A percentile compares a stretch with the other conserved stretches of the same genome.
Evolutionary conservation across 257 asterid genomes (phyloP).

Genomic region (Vinca minor): DNA sequence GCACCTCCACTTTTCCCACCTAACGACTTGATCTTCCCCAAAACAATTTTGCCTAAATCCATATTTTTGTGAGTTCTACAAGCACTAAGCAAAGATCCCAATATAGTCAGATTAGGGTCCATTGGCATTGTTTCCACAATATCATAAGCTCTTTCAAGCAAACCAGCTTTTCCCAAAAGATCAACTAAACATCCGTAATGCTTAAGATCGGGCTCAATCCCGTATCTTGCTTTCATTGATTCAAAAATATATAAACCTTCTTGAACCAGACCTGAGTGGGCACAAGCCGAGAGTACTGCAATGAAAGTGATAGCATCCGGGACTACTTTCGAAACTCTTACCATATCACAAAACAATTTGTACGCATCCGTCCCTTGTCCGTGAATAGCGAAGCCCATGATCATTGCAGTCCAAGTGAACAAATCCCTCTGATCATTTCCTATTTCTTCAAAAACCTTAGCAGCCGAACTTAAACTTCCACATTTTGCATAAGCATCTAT

Average conservation of each 20-base stretch:
- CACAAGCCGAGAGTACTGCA: conserved; percentile 40
- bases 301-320: conserved; percentile 43
- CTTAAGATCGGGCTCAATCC: conserved; percentile 33
- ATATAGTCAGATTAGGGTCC: conserved; percentile 38
- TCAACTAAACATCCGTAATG: conserved; percentile 53
- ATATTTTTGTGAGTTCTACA: conserved; percentile 37
- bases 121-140: conserved; percentile 35
- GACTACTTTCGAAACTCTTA: conserved; percentile 10
- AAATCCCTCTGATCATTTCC: conserved; percentile 22
- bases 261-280: conserved; percentile 40
- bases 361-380: conserved; percentile 33
- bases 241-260: conserved; percentile 40
- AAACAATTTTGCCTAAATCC: conserved; percentile 31
- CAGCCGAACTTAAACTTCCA: conserved; percentile 28
- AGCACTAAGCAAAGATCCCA: conserved; percentile 38
- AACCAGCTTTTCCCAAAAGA: conserved; percentile 44
- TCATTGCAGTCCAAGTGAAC: conserved; percentile 51
- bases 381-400: conserved; percentile 47
- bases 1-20: conserved; percentile 35
- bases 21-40: conserved; percentile 32
- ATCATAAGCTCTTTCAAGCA: conserved; percentile 34
- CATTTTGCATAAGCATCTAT: conserved; percentile 44
- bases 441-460: conserved; percentile 24
- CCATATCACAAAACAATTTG: conserved; percentile 29
- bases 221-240: conserved; percentile 26